phyloP scores from a whole-genome alignment of 768 basidiomycete genomes.

The Cytidiella melzeri region DNA sequence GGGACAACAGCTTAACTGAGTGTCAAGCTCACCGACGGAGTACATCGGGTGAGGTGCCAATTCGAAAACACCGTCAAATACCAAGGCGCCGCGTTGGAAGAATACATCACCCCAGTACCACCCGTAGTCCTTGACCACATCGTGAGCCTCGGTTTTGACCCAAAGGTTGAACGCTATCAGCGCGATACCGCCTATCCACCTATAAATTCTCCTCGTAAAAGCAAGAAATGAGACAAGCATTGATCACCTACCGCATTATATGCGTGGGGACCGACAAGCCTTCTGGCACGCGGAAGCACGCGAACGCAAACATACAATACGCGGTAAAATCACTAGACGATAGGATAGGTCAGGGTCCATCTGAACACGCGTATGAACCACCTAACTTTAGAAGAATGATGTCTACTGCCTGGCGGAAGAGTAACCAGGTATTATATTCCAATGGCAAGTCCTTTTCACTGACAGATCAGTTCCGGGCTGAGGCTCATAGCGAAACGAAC shows the following conservation, averaged over 20 bases:
- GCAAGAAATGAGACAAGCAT: background rate
- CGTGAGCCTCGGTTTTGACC: constrained; percentile 97
- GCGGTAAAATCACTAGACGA: constrained; percentile 79
- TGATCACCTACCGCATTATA: constrained; percentile 54
- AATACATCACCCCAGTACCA: constrained; percentile 98
- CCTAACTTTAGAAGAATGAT: constrained; percentile 90
- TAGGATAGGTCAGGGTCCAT: background rate
- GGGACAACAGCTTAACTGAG: background rate
- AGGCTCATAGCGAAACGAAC: constrained; percentile 23
- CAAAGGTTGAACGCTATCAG: constrained; percentile 94
- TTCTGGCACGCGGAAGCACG: constrained; percentile 83
- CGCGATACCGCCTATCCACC: constrained; percentile 82
- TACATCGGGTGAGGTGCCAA: constrained; percentile 95
- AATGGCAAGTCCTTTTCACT: constrained; percentile 69
- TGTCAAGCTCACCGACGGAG: constrained; percentile 55
- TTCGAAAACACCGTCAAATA: constrained; percentile 98
- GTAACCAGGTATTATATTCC: constrained; percentile 95
- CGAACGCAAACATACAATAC: constrained; percentile 92
- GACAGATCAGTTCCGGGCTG: constrained; percentile 2
- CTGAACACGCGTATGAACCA: background rate
- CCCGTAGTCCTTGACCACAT: constrained; percentile 96
- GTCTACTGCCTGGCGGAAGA: constrained; percentile 95
- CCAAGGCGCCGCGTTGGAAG: constrained; percentile 86
- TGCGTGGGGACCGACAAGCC: constrained; percentile 71
- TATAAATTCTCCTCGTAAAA: constrained; percentile 22